Base-by-base conservation (phyloP, 2,329 filamentous ascomycete genomes). In the Exophiala alcalophila region DNA sequence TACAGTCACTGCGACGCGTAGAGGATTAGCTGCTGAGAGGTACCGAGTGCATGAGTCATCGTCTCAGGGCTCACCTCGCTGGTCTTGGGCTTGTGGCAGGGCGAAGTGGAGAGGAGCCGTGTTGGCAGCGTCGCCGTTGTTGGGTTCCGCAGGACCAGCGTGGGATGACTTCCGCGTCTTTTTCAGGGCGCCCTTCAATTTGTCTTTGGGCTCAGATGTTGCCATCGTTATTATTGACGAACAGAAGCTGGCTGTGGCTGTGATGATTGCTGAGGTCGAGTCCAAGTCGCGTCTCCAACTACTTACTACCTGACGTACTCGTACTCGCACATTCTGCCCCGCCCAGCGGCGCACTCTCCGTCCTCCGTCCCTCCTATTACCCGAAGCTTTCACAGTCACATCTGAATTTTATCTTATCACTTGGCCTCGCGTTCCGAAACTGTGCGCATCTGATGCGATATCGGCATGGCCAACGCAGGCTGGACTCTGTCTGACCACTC, bases 1-100 rank as follows among this genome's bases (percentile, higher is more conserved):
- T 30, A 65, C 59, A n/a, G 59, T 56, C 15, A 58, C 56, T 58
- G 31, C n/a, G 24, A 12, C 9, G 16, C 9, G 24, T 35, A n/a
- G 9, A 11, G 23, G 9, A 33, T 40, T 30, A 25, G 36, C 21
- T 20, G 19, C 31, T 25, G 25, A 42, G 27, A n/a, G n/a, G n/a
- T n/a, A n/a, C n/a, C n/a, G 23, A n/a, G 23, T n/a, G 7, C 23
- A 42, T 34, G 39, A 30, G 30, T 42, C 39, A 42, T 27, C 16
- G n/a, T 29, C 12, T 24, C 23, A n/a, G n/a, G n/a, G n/a, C 50
- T 30, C 32, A 56, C 54, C 54, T 47, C 46, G 45, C 41, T 51
- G 52, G 29, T 49, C 36, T 27, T 47, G 44, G 30, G 30, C 16
- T 33, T 44, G 32, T 39, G 40, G 44, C 36, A 30, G 39, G 31